Conservation (phyloP, 805 yeast genomes). For the Starmerella floricola region DNA sequence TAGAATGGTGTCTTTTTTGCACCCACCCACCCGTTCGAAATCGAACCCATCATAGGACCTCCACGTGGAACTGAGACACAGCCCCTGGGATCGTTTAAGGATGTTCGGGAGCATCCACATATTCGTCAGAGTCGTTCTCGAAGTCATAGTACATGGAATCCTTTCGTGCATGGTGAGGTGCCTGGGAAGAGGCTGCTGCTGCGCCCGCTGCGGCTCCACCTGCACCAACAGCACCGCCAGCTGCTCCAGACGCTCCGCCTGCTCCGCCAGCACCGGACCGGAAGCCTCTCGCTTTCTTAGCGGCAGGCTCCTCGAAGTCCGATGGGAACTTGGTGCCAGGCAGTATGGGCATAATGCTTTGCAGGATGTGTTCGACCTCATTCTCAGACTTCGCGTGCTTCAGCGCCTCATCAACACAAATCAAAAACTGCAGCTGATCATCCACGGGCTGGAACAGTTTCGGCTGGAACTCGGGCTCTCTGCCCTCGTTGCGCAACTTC, state of each 20-base stretch:
- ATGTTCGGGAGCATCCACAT: slow-evolving; percentile 18
- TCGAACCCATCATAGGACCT: too few species aligned
- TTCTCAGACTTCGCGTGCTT: slow-evolving; percentile 34
- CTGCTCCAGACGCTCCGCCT: background rate
- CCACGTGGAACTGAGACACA: too few species aligned
- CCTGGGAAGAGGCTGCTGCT: background rate
- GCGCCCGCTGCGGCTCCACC: slow-evolving; percentile 3
- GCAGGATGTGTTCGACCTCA: slow-evolving; percentile 43
- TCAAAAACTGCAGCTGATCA: slow-evolving; percentile 45
- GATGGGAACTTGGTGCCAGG: slow-evolving; percentile 67
- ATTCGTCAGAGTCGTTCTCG: slow-evolving; percentile 16
- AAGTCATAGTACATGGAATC: background rate
- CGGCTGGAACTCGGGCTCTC: slow-evolving; percentile 54
- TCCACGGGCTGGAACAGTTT: slow-evolving; percentile 48
- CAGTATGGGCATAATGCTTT: slow-evolving; percentile 61
- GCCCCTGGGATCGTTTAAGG: too few species aligned
- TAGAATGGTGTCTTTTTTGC: too few species aligned
- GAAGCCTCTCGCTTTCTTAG: slow-evolving; percentile 32
- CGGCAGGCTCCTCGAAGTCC: slow-evolving; percentile 58
- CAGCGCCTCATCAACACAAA: slow-evolving; percentile 46
- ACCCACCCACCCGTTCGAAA: too few species aligned
- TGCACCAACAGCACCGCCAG: background rate
- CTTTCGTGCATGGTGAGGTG: background rate
- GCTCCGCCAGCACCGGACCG: too few species aligned
- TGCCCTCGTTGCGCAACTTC: slow-evolving; percentile 63